These are phyloP conservation scores for Trypanosoma avium DNA, from an alignment of 208 protist genomes.

Conservation along the genomic window DNA sequence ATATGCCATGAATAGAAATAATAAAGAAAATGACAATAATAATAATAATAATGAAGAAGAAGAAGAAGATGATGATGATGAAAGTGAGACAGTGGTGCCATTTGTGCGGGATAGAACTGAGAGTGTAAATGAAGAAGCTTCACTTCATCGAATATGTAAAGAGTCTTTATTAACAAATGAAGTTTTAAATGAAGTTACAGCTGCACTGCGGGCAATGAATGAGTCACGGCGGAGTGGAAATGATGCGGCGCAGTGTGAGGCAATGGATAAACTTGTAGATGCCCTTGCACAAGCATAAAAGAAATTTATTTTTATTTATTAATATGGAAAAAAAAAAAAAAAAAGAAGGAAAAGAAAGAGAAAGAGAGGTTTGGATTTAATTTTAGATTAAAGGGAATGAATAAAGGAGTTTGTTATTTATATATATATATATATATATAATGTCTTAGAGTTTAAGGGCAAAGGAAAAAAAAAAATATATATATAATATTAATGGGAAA, in stretches of 20 bases:
- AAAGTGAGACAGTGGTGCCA: conserved; percentile 23
- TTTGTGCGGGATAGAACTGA: conserved; percentile 30
- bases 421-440: no score
- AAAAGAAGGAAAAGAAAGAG: background rate
- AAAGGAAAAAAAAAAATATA: no score
- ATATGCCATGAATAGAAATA: background rate
- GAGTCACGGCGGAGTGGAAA: conserved; percentile 13
- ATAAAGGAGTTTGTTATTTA: no score
- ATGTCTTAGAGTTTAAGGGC: no score
- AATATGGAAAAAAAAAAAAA: conserved; percentile 15
- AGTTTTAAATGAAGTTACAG: conserved; percentile 13
- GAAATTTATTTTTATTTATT: no score
- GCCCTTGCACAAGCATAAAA: conserved; percentile 27
- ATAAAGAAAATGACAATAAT: conserved; percentile 3
- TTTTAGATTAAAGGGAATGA: no score
- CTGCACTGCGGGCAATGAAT: conserved; percentile 22
- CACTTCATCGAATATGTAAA: conserved; percentile 11
- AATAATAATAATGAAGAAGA: conserved; percentile 1
- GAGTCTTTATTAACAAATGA: conserved; percentile 20
- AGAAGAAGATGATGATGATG: conserved; percentile 13
- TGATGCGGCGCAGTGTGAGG: conserved; percentile 15
- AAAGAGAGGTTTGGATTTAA: no score
- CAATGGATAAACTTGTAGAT: conserved; percentile 43
- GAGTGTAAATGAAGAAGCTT: conserved; percentile 11
- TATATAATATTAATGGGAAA: no score